A percentile compares a stretch with the other conserved stretches of the same genome.
Conservation (phyloP, 2,329 filamentous ascomycete genomes). For the Penicillium corylophilum region DNA sequence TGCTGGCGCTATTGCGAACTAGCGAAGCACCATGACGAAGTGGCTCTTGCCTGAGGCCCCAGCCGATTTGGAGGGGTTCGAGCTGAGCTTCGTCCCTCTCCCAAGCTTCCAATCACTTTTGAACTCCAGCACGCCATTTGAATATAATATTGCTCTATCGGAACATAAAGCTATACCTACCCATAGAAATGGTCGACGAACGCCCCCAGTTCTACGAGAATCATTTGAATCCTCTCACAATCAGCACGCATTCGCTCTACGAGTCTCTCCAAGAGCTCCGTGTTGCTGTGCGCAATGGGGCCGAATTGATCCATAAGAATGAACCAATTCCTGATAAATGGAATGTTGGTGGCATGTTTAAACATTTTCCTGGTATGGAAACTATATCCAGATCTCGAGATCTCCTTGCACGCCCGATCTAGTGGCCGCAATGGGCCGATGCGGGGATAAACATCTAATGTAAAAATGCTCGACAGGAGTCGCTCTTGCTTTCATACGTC, state of each 20-base stretch:
- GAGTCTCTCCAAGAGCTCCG: conserved; percentile 30
- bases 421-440: background rate
- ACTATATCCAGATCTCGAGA: background rate
- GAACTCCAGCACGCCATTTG: conserved; percentile 13
- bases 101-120: conserved; percentile 1
- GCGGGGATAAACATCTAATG: background rate
- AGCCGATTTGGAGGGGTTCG: background rate
- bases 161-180: background rate
- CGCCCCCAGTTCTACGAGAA: conserved; percentile 26
- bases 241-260: conserved; percentile 14
- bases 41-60: conserved; percentile 3
- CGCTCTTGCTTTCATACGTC: conserved; percentile 38
- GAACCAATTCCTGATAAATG: conserved; percentile 24
- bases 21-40: conserved; percentile 4
- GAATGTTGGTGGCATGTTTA: conserved; percentile 31
- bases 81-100: background rate
- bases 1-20: background rate
- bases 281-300: conserved; percentile 28
- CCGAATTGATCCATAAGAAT: conserved; percentile 26
- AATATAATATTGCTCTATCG: background rate
- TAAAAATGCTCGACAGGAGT: conserved; percentile 29
- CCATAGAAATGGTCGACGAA: conserved; percentile 13
- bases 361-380: conserved; percentile 32
- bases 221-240: conserved; percentile 11
- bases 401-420: background rate